Evolutionary conservation across 306 rosid genomes (phyloP), one percentile per base, ranked within the genome.

Genomic region (Trifolium subterraneum): DNA sequence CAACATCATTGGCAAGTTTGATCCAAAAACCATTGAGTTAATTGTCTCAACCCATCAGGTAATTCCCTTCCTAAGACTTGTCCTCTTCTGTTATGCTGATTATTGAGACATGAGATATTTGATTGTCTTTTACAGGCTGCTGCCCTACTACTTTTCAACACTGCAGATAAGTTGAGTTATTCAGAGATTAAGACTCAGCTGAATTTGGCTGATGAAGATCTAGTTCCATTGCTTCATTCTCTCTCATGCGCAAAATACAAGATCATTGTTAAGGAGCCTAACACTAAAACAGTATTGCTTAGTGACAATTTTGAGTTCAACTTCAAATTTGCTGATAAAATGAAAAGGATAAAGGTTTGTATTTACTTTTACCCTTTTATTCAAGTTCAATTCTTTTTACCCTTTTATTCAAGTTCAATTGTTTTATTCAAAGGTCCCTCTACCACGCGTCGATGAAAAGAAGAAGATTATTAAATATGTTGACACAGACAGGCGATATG

Each of bases 1-100:
- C 83, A 73, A 85, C 38, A 80, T 93, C 27, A 78, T 6, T 67
- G 97, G 93, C 52, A 89, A 87, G 80, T 93, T 93, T 80, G 97
- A 90, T 5, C 71, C 79, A 14, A 91, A 88, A 78, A 59, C 85
- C 52, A 88, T 90, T 75, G 97, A 93, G 74, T 81, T 93, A 72
- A 73, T 93, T 63, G 88, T 91, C 54, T 86, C 98, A 69, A 93
- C 98, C 45, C 85, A 88, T 80, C 96, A 89, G 87, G 98, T 89
- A 45, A 55, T 60, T 15, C 22, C 29, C 55, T 73, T 56, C 23
- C 61, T 9, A 22, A 68, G 59, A 22, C 29, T 19, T 56, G 16
- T 66, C 38, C 44, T 52, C 10, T 42, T 68, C 27, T 25, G 39
- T 63, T 72, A 18, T 44, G 54, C 20, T 74, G 55, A 56, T 36